Evolutionary conservation across 169 alveolate genomes (phyloP).

Genomic region (Babesia caballi): DNA sequence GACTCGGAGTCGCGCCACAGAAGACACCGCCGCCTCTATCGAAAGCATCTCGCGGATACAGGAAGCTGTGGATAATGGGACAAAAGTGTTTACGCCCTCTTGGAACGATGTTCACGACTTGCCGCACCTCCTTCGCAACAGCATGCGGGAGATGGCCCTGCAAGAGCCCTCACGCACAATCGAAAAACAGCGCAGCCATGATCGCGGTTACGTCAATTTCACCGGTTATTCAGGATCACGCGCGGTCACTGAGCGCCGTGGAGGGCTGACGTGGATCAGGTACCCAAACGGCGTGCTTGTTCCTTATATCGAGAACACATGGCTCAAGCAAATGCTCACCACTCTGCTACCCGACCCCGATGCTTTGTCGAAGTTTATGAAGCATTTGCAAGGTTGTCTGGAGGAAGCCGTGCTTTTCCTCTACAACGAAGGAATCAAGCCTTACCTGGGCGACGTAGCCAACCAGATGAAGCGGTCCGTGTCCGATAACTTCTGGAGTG

Average conservation of each 20-base stretch:
- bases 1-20: background rate
- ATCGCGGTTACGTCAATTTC: background rate
- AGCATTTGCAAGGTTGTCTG: conserved; percentile 63
- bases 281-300: conserved; percentile 50
- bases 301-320: conserved; percentile 75
- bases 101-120: no score
- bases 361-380: conserved; percentile 59
- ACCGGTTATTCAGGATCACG: background rate
- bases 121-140: no score
- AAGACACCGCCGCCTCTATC: background rate
- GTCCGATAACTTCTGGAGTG: conserved; percentile 78
- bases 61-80: no score
- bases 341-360: conserved; percentile 60
- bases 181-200: background rate
- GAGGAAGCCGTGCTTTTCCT: conserved; percentile 70
- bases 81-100: no score
- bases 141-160: no score
- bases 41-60: no score
- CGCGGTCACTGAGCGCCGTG: conserved; percentile 62
- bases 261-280: conserved; percentile 74
- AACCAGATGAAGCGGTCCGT: conserved; percentile 77
- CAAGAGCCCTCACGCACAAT: background rate
- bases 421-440: conserved; percentile 75
- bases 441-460: conserved; percentile 78
- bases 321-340: conserved; percentile 69